Conservation (phyloP, 2,329 filamentous ascomycete species). For the Colletotrichum liaoningense region DNA sequence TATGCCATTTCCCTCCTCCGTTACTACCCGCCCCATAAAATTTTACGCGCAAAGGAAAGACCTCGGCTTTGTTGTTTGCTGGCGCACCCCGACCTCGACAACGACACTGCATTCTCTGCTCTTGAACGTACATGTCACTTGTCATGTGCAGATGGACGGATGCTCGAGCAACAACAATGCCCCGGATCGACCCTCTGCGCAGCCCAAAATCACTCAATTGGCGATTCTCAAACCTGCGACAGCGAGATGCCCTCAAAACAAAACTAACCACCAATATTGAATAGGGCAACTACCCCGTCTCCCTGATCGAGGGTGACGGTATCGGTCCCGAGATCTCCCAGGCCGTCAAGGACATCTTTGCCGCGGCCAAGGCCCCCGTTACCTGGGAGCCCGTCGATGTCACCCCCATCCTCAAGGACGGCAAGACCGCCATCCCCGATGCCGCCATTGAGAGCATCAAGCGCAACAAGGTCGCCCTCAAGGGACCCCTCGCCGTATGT, state of each 20-base stretch:
- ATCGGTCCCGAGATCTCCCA: slow-evolving; percentile 98
- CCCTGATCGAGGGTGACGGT: slow-evolving; percentile 98
- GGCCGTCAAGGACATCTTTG: slow-evolving; percentile 99
- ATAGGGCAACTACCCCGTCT: slow-evolving; percentile 95
- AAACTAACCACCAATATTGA: slow-evolving; percentile 34
- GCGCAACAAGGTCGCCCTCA: slow-evolving; percentile 96
- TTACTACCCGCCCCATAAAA: slow-evolving; percentile 22
- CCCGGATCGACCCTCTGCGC: slow-evolving; percentile 3
- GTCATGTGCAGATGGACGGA: not conserved
- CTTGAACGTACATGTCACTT: not conserved
- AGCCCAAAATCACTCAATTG: slow-evolving; percentile 54
- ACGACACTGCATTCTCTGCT: not conserved
- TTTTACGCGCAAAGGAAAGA: slow-evolving; percentile 26
- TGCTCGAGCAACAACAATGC: slow-evolving; percentile 28
- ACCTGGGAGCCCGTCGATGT: slow-evolving; percentile 98
- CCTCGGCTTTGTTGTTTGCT: slow-evolving; percentile 2
- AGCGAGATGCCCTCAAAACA: not conserved
- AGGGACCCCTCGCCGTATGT: slow-evolving; percentile 94
- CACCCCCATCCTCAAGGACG: slow-evolving; percentile 91
- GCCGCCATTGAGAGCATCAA: slow-evolving; percentile 93
- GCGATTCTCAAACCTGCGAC: slow-evolving; percentile 3
- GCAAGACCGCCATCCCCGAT: slow-evolving; percentile 94
- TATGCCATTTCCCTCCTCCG: slow-evolving; percentile 57
- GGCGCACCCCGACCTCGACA: not conserved
- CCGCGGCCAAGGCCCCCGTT: slow-evolving; percentile 92